Evolutionary conservation across 139 green algal genomes (phyloP), one percentile per base, ranked within the genome.

Genomic region (Haematococcus lacustris): DNA sequence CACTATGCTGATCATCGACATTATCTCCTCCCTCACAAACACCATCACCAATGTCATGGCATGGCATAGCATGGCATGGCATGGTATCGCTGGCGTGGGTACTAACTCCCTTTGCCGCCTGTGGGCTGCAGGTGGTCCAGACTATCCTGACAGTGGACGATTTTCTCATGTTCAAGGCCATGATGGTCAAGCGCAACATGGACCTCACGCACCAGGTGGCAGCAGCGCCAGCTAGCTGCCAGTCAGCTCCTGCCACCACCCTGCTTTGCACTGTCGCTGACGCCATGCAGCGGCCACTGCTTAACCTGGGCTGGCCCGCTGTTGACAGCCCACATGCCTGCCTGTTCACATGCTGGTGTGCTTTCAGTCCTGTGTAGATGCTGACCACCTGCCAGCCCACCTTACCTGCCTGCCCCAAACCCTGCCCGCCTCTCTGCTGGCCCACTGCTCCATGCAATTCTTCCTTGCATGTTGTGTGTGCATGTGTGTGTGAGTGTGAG

Each of bases 111-210:
- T 30, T n/a, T n/a, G n/a, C n/a, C n/a, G n/a, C n/a, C n/a, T n/a
- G n/a, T n/a, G 63, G 33, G n/a, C n/a, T n/a, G 40, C 85, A 87
- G 51, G 79, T 91, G 41, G 64, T 91, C 21, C 71, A 82, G 53
- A 86, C 75, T 64, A 88, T 91, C 79, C 79, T 91, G 0, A 86
- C 83, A 0, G 86, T 88, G 5, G 86, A 91, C 61, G 86, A 91
- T 77, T 91, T 91, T 67, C 43, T 85, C 5, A 80, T 88, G 75
- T 88, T 91, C 86, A 91, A 88, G 73, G 68, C 80, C 38, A 88
- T 88, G 83, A 91, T 91, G 86, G 81, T 88, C 4, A 81, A 82
- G 67, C 72, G 86, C 28, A 91, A 91, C 76, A 67, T 88, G 17
- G 81, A 91, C 64, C 83, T 91, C 23, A 88, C 83, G 37, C 77